Conservation (phyloP, 352 stramenopile genomes). For the Phytophthora agathidicida region DNA sequence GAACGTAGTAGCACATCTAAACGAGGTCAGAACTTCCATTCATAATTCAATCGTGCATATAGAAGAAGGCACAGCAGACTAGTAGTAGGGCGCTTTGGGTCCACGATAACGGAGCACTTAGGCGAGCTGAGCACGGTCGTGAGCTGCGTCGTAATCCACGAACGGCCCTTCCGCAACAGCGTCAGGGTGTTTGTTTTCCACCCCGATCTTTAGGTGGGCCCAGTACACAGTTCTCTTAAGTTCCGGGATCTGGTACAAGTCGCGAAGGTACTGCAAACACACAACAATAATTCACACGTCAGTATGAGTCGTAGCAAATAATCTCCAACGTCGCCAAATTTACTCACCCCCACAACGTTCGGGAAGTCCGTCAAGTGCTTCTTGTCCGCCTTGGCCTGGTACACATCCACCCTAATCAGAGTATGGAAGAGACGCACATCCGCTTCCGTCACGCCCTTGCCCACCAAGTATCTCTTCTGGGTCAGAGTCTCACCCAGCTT, state of each 20-base stretch:
- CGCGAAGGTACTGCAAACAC: slow-evolving; percentile 36
- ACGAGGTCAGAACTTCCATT: too few species aligned
- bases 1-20: too few species aligned
- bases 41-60: too few species aligned
- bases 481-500: slow-evolving; percentile 35
- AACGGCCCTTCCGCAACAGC: slow-evolving; percentile 69
- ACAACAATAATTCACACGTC: slow-evolving; percentile 1
- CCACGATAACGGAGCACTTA: not conserved
- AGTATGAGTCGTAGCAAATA: not conserved
- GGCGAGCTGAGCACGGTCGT: slow-evolving; percentile 30
- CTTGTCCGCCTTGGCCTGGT: slow-evolving; percentile 33
- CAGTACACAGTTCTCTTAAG: slow-evolving; percentile 82
- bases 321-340: not conserved
- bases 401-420: slow-evolving; percentile 41
- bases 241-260: slow-evolving; percentile 86
- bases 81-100: too few species aligned
- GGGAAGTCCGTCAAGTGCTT: slow-evolving; percentile 49
- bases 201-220: slow-evolving; percentile 89
- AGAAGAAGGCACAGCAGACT: too few species aligned
- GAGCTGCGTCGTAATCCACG: slow-evolving; percentile 32
- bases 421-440: slow-evolving; percentile 51
- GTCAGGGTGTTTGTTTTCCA: slow-evolving; percentile 73
- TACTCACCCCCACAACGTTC: slow-evolving; percentile 46
- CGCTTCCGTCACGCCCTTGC: slow-evolving; percentile 43
- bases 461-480: slow-evolving; percentile 30